Base-by-base conservation (phyloP, 2,329 filamentous ascomycete genomes). In the Akanthomyces uredinophilus region DNA sequence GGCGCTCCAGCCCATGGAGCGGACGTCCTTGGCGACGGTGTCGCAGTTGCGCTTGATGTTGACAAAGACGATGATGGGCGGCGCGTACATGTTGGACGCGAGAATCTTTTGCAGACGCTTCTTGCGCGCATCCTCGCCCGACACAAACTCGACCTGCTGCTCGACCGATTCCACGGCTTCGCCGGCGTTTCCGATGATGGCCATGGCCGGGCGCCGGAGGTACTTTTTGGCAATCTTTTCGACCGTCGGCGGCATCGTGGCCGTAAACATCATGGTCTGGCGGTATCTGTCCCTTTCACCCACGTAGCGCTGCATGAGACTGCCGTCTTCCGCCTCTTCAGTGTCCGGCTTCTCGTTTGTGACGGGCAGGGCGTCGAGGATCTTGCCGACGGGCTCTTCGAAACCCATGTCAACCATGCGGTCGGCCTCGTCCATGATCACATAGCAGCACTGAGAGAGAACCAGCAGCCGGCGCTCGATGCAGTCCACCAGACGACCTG, bases 211-310 rank as follows among this genome's bases (percentile, higher is more conserved):
- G 14, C 95, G 87, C 1, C 94, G 90, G 18, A 98, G 86, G 72
- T 99, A 99, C 73, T 96, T 96, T 69, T 93, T 89, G n/a, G 95
- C 95, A 66, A 99, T 98, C 65, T 91, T 90, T 73, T 99, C 95
- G 18, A 99, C 91, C 0, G 90, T 86, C 0, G 90, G 79, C 1
- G 95, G 93, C 95, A 99, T 99, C 32, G 95, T 99, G 59, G 95
- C 95, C 66, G 95, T 98, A 85, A 98, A 99, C 95, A 99, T 99
- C 95, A 99, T 99, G 0, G 95, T 99, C 75, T 99, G 94, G 63
- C 95, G 83, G 78, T 98, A 98, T 24, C 90, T 84, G 70, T 92
- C 89, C 67, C 87, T 86, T 20, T 86, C 86, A 59, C 88, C 87
- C 1, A 96, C 78, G 69, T 90, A 89, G 63, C 86, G 83, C 68